Conservation (phyloP, 306 rosid genomes). For the Pterocarpus santalinus region DNA sequence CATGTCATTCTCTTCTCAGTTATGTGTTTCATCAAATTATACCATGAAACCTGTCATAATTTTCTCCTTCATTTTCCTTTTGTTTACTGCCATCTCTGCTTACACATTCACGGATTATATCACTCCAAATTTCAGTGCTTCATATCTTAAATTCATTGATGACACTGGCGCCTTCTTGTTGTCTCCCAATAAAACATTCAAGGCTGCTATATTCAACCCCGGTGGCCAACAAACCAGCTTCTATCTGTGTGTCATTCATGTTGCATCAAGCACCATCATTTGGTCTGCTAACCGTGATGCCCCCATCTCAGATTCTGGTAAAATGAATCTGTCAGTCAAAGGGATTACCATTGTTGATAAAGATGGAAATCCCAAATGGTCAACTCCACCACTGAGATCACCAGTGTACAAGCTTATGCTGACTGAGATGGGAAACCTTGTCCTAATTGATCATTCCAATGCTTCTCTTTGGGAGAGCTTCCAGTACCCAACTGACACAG, state of each 20-base stretch:
- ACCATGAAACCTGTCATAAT: conserved; percentile 64
- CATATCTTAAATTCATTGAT: conserved; percentile 61
- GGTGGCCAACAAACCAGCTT: conserved; percentile 57
- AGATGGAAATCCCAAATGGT: conserved; percentile 66
- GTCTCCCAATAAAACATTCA: conserved; percentile 69
- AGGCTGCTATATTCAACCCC: conserved; percentile 72
- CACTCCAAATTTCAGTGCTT: conserved; percentile 66
- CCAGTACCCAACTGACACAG: conserved; percentile 81
- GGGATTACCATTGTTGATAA: conserved; percentile 63
- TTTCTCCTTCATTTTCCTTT: conserved; percentile 45
- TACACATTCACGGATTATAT: conserved; percentile 55
- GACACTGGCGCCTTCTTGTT: conserved; percentile 68
- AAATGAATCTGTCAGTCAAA: conserved; percentile 56
- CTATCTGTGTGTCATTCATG: conserved; percentile 79
- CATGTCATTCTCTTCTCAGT: conserved; percentile 31
- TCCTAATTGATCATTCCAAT: conserved; percentile 71
- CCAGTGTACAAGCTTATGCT: conserved; percentile 58
- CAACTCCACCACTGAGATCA: conserved; percentile 72
- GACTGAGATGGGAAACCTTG: conserved; percentile 80
- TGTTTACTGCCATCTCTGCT: conserved; percentile 56
- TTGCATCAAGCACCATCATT: conserved; percentile 66
- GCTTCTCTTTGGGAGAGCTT: conserved; percentile 94
- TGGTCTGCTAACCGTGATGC: conserved; percentile 84
- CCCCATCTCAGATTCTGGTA: conserved; percentile 67
- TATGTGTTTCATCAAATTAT: conserved; percentile 49